Conservation (phyloP, 2,329 filamentous ascomycete species). For the Fusarium nelsonii region DNA sequence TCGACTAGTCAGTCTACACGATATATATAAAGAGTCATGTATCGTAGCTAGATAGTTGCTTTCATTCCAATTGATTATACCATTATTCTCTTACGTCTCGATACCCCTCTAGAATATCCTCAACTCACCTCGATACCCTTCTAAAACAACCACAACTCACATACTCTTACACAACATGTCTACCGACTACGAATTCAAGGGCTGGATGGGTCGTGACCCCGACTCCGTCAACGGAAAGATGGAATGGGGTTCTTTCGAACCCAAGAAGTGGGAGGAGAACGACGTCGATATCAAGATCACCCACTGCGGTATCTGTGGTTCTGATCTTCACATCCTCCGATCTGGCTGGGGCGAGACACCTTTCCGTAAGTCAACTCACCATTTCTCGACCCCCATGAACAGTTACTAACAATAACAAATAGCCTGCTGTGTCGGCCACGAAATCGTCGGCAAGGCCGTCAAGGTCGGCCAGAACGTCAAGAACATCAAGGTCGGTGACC, state of each 20-base stretch:
- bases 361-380: slow-evolving; percentile 52
- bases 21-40: slow-evolving; percentile 13
- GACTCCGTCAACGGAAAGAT: slow-evolving; percentile 62
- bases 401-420: slow-evolving; percentile 17
- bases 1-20: not conserved
- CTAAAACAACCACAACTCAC: not conserved
- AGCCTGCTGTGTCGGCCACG: slow-evolving; percentile 71
- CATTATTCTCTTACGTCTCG: not conserved
- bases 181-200: slow-evolving; percentile 62
- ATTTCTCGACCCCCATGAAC: not conserved
- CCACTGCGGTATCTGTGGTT: slow-evolving; percentile 74
- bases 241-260: slow-evolving; percentile 66
- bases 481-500: slow-evolving; percentile 69
- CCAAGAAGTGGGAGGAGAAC: slow-evolving; percentile 72
- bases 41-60: not conserved
- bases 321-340: slow-evolving; percentile 68
- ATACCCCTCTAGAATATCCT: not conserved
- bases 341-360: slow-evolving; percentile 62
- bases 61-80: not conserved
- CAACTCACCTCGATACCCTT: not conserved
- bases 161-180: slow-evolving; percentile 43
- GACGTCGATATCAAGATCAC: slow-evolving; percentile 74
- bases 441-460: slow-evolving; percentile 71
- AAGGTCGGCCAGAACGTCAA: slow-evolving; percentile 63
- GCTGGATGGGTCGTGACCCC: slow-evolving; percentile 61